A percentile compares a stretch with the other conserved stretches of the same genome.
Evolutionary conservation across 257 asterid species (phyloP).

Genomic region (Mentha longifolia): DNA sequence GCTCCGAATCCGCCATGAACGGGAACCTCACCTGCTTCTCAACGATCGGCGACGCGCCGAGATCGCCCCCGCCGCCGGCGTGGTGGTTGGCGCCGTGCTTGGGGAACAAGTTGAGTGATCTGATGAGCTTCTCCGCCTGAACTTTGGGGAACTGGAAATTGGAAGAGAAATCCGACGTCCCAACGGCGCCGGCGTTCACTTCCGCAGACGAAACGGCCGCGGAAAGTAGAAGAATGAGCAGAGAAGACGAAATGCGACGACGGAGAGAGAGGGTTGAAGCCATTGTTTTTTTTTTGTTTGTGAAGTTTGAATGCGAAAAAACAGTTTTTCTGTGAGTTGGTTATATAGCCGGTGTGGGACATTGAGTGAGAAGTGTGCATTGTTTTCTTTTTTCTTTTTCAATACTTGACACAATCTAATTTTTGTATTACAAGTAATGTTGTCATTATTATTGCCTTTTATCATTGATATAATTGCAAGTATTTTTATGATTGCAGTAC

Average conservation of each 20-base stretch:
- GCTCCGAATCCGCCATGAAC: conserved; percentile 36
- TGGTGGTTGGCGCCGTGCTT: conserved; percentile 49
- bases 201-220: conserved; percentile 34
- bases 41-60: conserved; percentile 42
- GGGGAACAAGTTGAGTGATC: conserved; percentile 65
- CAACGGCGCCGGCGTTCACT: background rate
- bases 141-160: conserved; percentile 34
- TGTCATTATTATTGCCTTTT: background rate
- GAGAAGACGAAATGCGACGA: conserved; percentile 5
- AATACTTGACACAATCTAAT: background rate
- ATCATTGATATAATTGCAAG: background rate
- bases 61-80: background rate
- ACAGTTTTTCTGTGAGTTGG: conserved; percentile 9
- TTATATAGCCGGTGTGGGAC: conserved; percentile 13
- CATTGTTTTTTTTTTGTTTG: conserved; percentile 21
- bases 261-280: conserved; percentile 18
- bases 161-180: conserved; percentile 24
- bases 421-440: background rate
- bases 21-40: conserved; percentile 62
- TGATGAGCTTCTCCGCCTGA: conserved; percentile 53
- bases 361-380: conserved; percentile 39
- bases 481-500: too few species aligned
- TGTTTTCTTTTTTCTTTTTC: background rate
- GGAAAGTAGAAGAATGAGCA: conserved; percentile 23
- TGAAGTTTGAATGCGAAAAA: conserved; percentile 10